Conservation (phyloP, 352 stramenopile species). For the Pythium biforme region DNA sequence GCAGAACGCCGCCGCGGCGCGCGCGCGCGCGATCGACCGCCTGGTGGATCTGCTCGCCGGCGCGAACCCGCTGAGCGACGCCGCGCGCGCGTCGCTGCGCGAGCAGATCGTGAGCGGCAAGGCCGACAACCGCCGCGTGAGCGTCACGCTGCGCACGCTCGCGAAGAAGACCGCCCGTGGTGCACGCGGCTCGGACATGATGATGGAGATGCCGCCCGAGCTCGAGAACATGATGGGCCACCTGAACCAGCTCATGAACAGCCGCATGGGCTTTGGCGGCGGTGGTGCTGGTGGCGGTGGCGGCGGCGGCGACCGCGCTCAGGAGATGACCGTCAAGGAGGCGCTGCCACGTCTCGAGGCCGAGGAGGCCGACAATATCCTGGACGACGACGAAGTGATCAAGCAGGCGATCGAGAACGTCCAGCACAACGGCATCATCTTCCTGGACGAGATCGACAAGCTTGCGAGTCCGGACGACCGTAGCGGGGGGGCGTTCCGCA, state of each 20-base stretch:
- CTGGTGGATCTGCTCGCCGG: conserved; percentile 73
- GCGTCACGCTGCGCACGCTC: conserved; percentile 37
- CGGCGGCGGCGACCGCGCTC: conserved; percentile 37
- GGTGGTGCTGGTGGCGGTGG: conserved; percentile 33
- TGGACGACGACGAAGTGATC: conserved; percentile 77
- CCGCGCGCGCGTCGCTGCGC: conserved; percentile 43
- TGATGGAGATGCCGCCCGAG: conserved; percentile 84
- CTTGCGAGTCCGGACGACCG: conserved; percentile 91
- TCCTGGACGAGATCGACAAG: conserved; percentile 99
- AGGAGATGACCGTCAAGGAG: conserved; percentile 74
- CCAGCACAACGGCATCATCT: conserved; percentile 98
- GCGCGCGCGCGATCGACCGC: conserved; percentile 88
- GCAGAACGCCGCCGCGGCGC: conserved; percentile 84
- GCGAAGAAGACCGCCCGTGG: conserved; percentile 23
- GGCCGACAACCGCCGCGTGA: conserved; percentile 51
- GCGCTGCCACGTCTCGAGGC: conserved; percentile 67
- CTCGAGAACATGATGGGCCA: conserved; percentile 84
- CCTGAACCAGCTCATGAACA: conserved; percentile 64
- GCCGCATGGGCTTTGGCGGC: conserved; percentile 35
- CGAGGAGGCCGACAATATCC: conserved; percentile 69
- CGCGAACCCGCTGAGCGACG: conserved; percentile 40
- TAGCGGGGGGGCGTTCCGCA: conserved; percentile 88
- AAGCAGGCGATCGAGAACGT: conserved; percentile 83
- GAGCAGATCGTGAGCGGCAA: conserved; percentile 61
- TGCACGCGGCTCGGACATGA: conserved; percentile 45